Conservation (phyloP, 2,329 filamentous ascomycete species). For the Fonsecaea multimorphosa region DNA sequence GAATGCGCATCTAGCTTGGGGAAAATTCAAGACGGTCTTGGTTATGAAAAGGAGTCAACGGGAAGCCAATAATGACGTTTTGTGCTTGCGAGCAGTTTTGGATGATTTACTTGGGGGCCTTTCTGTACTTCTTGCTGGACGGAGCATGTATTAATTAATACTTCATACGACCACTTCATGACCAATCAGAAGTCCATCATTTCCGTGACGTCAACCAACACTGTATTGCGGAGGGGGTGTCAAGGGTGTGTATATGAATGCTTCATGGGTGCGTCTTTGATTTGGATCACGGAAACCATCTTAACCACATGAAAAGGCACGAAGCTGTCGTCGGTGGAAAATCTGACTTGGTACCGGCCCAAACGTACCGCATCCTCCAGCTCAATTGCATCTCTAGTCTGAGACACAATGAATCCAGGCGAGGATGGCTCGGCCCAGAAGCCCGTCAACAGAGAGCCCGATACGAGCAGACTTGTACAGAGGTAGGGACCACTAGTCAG, state of each 20-base stretch:
- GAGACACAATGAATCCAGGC: conserved; percentile 5
- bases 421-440: conserved; percentile 36
- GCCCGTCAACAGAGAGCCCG: conserved; percentile 44
- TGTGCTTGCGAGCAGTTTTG: background rate
- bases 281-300: too few species aligned
- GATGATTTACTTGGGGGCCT: background rate
- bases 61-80: background rate
- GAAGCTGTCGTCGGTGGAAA: too few species aligned
- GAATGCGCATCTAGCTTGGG: background rate
- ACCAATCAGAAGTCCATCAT: background rate
- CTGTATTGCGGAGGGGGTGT: background rate
- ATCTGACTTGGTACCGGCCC: too few species aligned
- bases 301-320: background rate
- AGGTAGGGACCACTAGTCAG: conserved; percentile 4
- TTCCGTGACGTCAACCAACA: background rate
- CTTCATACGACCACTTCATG: background rate
- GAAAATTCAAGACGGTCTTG: background rate
- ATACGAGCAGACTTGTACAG: conserved; percentile 38
- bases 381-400: too few species aligned
- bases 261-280: background rate
- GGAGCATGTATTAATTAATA: background rate
- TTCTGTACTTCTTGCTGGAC: background rate
- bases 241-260: background rate
- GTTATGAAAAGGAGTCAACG: background rate
- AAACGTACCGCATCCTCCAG: too few species aligned